These are phyloP conservation scores for Rehmannia glutinosa DNA, from an alignment of 257 asterid genomes.

Conservation along the genomic window DNA sequence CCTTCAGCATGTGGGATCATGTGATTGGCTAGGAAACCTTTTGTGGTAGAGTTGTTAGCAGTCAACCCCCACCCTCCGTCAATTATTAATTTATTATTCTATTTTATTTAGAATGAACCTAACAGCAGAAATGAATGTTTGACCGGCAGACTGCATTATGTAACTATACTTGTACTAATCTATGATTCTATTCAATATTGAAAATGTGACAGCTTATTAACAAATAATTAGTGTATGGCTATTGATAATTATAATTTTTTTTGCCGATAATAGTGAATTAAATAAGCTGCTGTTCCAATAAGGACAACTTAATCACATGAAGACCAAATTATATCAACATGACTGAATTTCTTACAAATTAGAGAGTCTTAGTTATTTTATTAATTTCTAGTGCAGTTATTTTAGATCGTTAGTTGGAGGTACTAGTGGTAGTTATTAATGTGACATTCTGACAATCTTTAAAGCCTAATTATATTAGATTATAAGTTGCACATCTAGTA, in stretches of 20 bases:
- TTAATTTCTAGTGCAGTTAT: neutral
- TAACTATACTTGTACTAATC: neutral
- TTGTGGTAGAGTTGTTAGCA: neutral
- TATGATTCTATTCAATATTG: neutral
- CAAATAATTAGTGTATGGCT: neutral
- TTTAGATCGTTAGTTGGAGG: neutral
- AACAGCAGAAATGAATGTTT: neutral
- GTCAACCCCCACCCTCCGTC: too few relatives aligned
- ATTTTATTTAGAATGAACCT: neutral
- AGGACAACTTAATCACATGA: neutral
- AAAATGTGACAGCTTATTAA: neutral
- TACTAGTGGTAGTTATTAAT: neutral
- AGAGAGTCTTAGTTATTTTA: neutral
- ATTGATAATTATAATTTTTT: neutral
- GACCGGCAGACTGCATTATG: neutral
- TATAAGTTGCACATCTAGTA: neutral
- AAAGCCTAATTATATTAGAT: neutral
- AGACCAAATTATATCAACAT: neutral
- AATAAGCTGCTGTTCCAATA: too few relatives aligned
- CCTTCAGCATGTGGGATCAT: neutral
- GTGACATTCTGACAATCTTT: neutral
- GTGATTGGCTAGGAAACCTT: neutral
- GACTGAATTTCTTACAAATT: neutral
- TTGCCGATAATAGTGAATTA: too few relatives aligned
- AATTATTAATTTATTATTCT: too few relatives aligned